Conservation (phyloP, 2,329 filamentous ascomycete species). For the Trichoderma aggressivum region DNA sequence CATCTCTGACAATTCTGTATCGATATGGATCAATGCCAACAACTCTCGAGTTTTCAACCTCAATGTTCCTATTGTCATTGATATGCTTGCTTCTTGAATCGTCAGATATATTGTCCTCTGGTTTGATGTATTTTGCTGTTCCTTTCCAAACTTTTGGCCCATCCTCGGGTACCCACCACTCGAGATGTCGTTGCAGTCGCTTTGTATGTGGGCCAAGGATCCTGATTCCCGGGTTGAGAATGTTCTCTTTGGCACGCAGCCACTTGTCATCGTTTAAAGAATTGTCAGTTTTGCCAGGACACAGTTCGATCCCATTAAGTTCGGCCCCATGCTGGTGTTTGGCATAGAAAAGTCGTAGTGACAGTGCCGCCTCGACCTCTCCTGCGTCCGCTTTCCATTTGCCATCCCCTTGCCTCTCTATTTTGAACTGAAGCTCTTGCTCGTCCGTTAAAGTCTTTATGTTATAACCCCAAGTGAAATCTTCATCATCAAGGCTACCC, state of each 20-base stretch:
- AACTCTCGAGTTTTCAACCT: not conserved
- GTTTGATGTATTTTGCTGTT: no score
- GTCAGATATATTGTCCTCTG: no score
- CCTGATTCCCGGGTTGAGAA: not conserved
- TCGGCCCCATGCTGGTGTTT: no score
- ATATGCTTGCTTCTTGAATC: no score
- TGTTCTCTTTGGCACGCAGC: not conserved
- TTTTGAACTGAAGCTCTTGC: not conserved
- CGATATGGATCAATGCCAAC: not conserved
- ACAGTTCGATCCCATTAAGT: no score
- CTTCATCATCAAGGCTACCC: no score
- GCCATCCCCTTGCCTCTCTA: not conserved
- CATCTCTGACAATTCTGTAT: no score
- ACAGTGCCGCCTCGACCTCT: conserved; percentile 29
- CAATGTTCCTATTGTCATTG: no score
- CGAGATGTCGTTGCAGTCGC: not conserved
- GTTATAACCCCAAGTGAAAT: not conserved
- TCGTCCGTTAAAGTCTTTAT: not conserved
- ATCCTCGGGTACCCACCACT: not conserved
- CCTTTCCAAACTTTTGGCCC: not conserved
- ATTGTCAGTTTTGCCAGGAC: no score
- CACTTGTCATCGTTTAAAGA: not conserved
- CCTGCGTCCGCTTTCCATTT: conserved; percentile 25
- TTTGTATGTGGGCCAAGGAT: not conserved
- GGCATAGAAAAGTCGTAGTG: conserved; percentile 25